A percentile compares a stretch with the other conserved stretches of the same genome.
These are phyloP conservation scores for Candida nitratophila DNA, from an alignment of 805 yeast species.

Conservation along the genomic window DNA sequence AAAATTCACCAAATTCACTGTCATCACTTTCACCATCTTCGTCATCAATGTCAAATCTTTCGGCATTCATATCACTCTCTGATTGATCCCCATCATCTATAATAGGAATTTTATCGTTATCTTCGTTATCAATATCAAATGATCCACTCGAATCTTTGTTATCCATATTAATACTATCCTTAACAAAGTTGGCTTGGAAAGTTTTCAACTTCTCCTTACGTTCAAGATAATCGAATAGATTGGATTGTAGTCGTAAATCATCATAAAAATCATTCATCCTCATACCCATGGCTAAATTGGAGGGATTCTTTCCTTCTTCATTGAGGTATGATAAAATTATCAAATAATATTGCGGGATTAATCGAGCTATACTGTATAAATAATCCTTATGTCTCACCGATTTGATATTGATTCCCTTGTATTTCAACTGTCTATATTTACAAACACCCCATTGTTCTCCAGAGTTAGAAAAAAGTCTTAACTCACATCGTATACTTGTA, in stretches of 20 bases:
- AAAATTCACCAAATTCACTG: slow-evolving; percentile 24
- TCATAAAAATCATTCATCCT: slow-evolving; percentile 18
- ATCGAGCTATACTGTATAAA: slow-evolving; percentile 16
- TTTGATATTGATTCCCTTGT: slow-evolving; percentile 8
- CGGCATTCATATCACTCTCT: not conserved
- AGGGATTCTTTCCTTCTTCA: not conserved
- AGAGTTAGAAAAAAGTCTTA: not conserved
- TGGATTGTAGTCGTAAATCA: slow-evolving; percentile 14
- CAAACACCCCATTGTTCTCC: slow-evolving; percentile 10
- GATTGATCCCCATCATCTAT: not conserved
- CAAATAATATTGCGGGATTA: slow-evolving; percentile 15
- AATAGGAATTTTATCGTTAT: not conserved
- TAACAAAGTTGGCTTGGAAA: slow-evolving; percentile 6
- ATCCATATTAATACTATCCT: not conserved
- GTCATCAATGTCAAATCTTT: slow-evolving; percentile 1
- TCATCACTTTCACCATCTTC: slow-evolving; percentile 4
- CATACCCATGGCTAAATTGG: slow-evolving; percentile 18
- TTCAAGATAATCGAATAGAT: slow-evolving; percentile 13
- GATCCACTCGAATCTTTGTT: not conserved
- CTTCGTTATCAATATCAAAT: slow-evolving; percentile 1
- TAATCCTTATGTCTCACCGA: slow-evolving; percentile 8
- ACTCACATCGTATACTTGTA: slow-evolving; percentile 5
- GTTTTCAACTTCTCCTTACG: slow-evolving; percentile 9
- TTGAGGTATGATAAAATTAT: slow-evolving; percentile 8
- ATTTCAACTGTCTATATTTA: slow-evolving; percentile 6